Percentiles rank a stretch among this genome's conserved stretches.
Evolutionary conservation across 306 rosid species (phyloP).

Genomic region (Corylus avellana): DNA sequence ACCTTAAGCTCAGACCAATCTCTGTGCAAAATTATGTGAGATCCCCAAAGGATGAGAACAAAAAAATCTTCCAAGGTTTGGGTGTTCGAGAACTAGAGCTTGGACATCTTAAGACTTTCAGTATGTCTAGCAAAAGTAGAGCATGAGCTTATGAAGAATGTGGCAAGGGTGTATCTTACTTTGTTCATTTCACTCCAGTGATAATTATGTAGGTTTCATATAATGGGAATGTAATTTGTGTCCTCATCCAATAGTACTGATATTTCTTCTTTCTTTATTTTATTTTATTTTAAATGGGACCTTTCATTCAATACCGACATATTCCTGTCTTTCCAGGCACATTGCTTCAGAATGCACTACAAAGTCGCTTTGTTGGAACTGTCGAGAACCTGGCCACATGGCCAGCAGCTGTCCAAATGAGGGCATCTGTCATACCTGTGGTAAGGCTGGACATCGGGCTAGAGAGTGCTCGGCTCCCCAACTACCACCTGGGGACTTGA

Average conservation of each 20-base stretch:
- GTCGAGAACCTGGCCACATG: conserved; percentile 98
- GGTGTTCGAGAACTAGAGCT: not conserved
- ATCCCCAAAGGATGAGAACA: not conserved
- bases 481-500: conserved; percentile 86
- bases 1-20: not conserved
- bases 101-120: not conserved
- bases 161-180: not conserved
- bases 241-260: not conserved
- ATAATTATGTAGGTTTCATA: not conserved
- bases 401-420: conserved; percentile 91
- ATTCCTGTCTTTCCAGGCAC: conserved; percentile 57
- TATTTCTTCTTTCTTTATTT: not conserved
- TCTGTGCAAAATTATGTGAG: no score
- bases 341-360: conserved; percentile 95
- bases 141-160: not conserved
- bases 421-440: conserved; percentile 98
- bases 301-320: not conserved
- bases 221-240: not conserved
- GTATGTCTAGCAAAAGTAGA: not conserved
- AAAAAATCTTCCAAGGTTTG: not conserved
- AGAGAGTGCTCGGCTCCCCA: conserved; percentile 89
- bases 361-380: conserved; percentile 95
- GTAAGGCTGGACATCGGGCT: conserved; percentile 95
- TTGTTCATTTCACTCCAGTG: not conserved
- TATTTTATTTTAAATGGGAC: not conserved